Conservation (phyloP, 192 early-diverging fungal genomes). For the Coemansia sp. region DNA sequence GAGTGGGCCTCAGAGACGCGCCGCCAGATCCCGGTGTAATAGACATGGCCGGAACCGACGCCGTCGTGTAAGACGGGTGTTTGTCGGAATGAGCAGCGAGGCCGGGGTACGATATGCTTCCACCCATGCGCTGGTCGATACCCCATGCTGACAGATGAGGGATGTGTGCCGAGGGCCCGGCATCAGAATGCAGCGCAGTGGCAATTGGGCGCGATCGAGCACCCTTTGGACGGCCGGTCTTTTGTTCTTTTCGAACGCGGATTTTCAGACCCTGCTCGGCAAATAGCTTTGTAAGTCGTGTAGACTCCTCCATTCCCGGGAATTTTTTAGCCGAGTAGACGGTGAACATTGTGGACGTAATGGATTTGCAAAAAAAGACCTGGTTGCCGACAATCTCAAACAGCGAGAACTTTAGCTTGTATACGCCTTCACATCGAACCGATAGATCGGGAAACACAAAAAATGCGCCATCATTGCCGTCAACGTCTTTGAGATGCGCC, state of each 20-base stretch:
- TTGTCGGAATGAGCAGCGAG: slow-evolving; percentile 18
- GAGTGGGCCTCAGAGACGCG: slow-evolving; percentile 4
- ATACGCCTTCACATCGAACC: slow-evolving; percentile 91
- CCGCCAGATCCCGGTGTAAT: background rate
- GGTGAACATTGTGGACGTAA: slow-evolving; percentile 79
- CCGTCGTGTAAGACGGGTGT: slow-evolving; percentile 8
- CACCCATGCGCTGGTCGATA: slow-evolving; percentile 17
- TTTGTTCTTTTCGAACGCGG: slow-evolving; percentile 84
- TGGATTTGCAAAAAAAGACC: slow-evolving; percentile 87
- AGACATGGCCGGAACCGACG: slow-evolving; percentile 10
- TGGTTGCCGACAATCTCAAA: slow-evolving; percentile 88
- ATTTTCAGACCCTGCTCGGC: slow-evolving; percentile 97
- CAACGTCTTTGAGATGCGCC: slow-evolving; percentile 84
- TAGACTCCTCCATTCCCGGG: slow-evolving; percentile 96
- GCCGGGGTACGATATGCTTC: slow-evolving; percentile 19
- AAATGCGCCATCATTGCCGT: slow-evolving; percentile 85
- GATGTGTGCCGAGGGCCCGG: slow-evolving; percentile 6
- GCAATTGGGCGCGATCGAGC: slow-evolving; percentile 45
- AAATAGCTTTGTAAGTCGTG: slow-evolving; percentile 83
- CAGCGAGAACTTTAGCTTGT: slow-evolving; percentile 79
- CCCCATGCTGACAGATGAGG: slow-evolving; percentile 21
- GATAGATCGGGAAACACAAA: slow-evolving; percentile 97
- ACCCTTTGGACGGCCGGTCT: slow-evolving; percentile 44
- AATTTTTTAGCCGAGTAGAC: slow-evolving; percentile 95
- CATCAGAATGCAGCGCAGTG: slow-evolving; percentile 22